Base-by-base conservation (phyloP, 345 rosid genomes). In the Rhodamnia argentea region DNA sequence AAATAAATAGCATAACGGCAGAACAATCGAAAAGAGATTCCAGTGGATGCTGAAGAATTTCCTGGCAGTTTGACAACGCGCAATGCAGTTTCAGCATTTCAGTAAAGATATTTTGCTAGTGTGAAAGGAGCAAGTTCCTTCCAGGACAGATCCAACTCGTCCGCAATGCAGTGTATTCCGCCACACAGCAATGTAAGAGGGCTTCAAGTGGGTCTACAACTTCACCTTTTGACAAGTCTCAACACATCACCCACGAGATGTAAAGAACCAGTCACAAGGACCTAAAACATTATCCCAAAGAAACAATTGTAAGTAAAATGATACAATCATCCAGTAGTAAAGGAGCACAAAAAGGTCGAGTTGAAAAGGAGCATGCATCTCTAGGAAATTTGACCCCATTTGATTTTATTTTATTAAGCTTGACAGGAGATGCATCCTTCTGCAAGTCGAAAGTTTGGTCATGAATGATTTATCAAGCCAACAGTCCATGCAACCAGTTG, bases 221-320 rank as follows among this genome's bases (percentile, higher is more conserved):
- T 70, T 94, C 92, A 93, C 89, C 92, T 94, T 90, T 86, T 97
- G 87, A 97, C 85, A 84, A 94, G 90, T 93, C 92, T 93, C 91
- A 97, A 87, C 53, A 94, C 94, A 86, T 97, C 99, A 53, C 99
- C 99, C 85, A 97, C 95, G 37, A 97, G 98, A 88, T 96, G 98
- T 85, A 96, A 90, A 8, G 99, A 97, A 44, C 99, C 98, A 0
- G 98, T 91, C 52, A 97, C 97, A 53, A 97, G 95, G 83, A 97
- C 98, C 99, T 95, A 89, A 86, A 52, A 82, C 82, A 81, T 47
- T 50, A 26, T 11, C 82, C 82, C 88, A 47, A 32, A 18, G 7
- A 29, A 84, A n/a, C 8, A 27, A 29, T 22, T 7, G 70, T 16
- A 37, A 32, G 51, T 70, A 26, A 37, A 53, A 85, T 76, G 64